phyloP scores from a whole-genome alignment of 2,329 filamentous ascomycete genomes.

The Ascochyta viciae-villosae region DNA sequence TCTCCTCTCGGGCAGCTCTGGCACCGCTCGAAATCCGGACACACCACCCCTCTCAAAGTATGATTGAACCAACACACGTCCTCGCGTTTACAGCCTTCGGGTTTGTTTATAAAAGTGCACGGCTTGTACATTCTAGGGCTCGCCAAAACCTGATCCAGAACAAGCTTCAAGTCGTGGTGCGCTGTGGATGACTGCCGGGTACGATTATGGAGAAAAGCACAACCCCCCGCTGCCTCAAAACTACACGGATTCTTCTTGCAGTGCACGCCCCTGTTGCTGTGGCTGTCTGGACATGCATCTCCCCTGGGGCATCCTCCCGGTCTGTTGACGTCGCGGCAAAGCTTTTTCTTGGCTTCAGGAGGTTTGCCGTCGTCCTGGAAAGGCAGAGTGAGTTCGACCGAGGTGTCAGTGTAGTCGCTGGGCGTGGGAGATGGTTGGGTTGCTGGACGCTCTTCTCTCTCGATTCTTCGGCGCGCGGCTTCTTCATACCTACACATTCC shows the following conservation, averaged over 20 bases:
- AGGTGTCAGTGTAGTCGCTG: neutral
- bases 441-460: neutral
- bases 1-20: neutral
- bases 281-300: neutral
- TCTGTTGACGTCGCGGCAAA: neutral
- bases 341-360: neutral
- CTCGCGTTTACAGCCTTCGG: neutral
- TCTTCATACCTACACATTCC: neutral
- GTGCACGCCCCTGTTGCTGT: neutral
- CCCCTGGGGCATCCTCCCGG: neutral
- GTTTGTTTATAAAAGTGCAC: neutral
- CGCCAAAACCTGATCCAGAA: neutral
- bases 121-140: neutral
- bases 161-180: neutral
- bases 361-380: neutral
- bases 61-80: neutral
- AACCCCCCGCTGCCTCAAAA: neutral
- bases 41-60: neutral
- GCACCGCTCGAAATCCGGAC: neutral
- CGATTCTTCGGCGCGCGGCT: neutral
- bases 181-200: neutral
- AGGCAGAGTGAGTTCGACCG: neutral
- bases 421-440: neutral
- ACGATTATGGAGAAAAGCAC: neutral
- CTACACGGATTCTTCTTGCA: neutral